Conservation (phyloP, 306 rosid species). For the Phaseolus lunatus region DNA sequence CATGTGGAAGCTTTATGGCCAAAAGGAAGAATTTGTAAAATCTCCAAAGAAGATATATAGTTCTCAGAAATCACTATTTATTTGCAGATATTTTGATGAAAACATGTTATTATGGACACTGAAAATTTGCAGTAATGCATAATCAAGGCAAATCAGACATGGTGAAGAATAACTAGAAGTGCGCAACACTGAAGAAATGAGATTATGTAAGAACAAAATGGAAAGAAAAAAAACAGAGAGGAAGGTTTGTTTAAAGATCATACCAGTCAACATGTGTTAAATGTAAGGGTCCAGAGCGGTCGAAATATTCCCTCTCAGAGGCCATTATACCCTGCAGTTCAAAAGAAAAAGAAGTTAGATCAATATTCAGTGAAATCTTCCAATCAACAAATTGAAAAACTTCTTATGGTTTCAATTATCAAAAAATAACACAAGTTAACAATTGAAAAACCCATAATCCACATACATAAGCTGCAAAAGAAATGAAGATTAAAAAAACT, state of each 20-base stretch:
- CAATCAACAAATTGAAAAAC: not conserved
- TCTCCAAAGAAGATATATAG: not conserved
- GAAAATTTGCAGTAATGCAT: not conserved
- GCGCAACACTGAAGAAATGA: conserved; percentile 28
- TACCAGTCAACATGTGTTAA: conserved; percentile 79
- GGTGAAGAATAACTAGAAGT: conserved; percentile 25
- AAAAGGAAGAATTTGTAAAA: conserved; percentile 1
- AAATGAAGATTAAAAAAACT: not conserved
- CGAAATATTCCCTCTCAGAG: conserved; percentile 73
- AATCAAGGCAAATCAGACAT: conserved; percentile 26
- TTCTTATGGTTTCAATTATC: not conserved
- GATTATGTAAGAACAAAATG: conserved; percentile 3
- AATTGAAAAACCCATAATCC: conserved; percentile 27
- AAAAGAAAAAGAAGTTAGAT: conserved; percentile 7
- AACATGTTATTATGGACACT: conserved; percentile 3
- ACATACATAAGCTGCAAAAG: not conserved
- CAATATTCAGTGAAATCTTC: not conserved
- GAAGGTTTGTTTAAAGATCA: conserved; percentile 36
- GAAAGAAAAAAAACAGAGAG: not conserved
- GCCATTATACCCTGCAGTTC: conserved; percentile 57
- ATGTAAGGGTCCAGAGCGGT: conserved; percentile 83
- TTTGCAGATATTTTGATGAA: not conserved
- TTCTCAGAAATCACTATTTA: not conserved
- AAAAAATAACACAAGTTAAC: conserved; percentile 27
- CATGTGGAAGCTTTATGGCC: conserved; percentile 12